Percentiles rank a stretch among this genome's conserved stretches.
Conservation (phyloP, 768 basidiomycete species). For the Rickenella mellea region DNA sequence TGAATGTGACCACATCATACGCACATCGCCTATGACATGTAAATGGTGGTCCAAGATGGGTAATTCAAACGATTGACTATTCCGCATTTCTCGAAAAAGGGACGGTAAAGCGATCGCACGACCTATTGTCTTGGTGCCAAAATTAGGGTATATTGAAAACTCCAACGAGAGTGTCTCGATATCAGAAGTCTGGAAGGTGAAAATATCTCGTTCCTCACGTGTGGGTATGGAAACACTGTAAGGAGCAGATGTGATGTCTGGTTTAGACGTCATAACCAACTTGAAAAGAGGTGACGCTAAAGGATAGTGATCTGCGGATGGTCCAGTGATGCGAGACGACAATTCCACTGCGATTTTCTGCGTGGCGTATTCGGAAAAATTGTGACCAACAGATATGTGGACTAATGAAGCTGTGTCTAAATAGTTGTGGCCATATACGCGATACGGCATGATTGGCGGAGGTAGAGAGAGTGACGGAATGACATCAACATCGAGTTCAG, state of each 20-base stretch:
- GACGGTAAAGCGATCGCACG: slow-evolving; percentile 80
- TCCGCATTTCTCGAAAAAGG: slow-evolving; percentile 52
- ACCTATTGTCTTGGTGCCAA: slow-evolving; percentile 94
- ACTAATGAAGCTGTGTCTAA: slow-evolving; percentile 81
- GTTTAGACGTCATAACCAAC: slow-evolving; percentile 87
- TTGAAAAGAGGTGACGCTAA: slow-evolving; percentile 80
- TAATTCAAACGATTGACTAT: slow-evolving; percentile 22
- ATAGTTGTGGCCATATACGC: slow-evolving; percentile 95
- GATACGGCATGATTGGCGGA: slow-evolving; percentile 96
- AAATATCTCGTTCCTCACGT: slow-evolving; percentile 56
- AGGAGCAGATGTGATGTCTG: slow-evolving; percentile 77
- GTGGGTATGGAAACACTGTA: slow-evolving; percentile 86
- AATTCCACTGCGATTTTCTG: slow-evolving; percentile 46
- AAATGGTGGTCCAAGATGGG: slow-evolving; percentile 90
- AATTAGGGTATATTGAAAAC: slow-evolving; percentile 94
- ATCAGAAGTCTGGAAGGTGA: slow-evolving; percentile 79
- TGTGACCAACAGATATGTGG: slow-evolving; percentile 74
- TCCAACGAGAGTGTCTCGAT: slow-evolving; percentile 71
- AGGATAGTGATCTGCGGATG: slow-evolving; percentile 57
- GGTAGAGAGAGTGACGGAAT: slow-evolving; percentile 94
- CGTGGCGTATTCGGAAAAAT: slow-evolving; percentile 35
- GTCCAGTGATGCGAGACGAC: slow-evolving; percentile 64
- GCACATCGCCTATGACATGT: slow-evolving; percentile 88
- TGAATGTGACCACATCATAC: slow-evolving; percentile 7
- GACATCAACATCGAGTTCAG: slow-evolving; percentile 77